Percentiles rank a stretch among this genome's conserved stretches.
Evolutionary conservation across 495 filamentous ascomycete genomes (phyloP).

Genomic region (Penicillium waksmanii): DNA sequence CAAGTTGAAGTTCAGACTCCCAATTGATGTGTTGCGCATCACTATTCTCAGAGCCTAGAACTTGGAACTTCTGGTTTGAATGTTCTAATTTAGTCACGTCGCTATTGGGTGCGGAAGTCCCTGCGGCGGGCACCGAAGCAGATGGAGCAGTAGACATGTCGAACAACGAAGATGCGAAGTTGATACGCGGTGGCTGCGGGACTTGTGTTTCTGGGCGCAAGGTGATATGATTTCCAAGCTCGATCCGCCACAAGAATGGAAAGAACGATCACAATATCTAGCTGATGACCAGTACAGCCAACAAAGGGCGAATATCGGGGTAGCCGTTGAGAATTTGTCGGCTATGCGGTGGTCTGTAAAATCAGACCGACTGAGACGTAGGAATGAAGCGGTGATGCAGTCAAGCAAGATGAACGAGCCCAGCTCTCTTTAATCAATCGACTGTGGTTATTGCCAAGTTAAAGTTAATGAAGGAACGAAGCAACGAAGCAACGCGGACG

Average conservation of each 20-base stretch:
- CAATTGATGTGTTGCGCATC: constrained; percentile 19
- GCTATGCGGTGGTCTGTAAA: background rate
- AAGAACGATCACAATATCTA: no score
- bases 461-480: background rate
- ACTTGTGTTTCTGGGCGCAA: background rate
- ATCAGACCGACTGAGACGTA: background rate
- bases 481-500: constrained; percentile 2
- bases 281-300: background rate
- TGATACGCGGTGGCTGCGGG: background rate
- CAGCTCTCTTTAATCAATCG: constrained; percentile 2
- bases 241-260: no score
- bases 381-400: background rate
- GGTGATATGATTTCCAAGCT: background rate
- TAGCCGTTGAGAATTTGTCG: no score
- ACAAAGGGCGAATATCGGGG: background rate
- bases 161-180: background rate
- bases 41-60: background rate
- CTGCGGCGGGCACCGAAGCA: background rate
- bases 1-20: constrained; percentile 45
- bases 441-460: background rate
- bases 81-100: constrained; percentile 2
- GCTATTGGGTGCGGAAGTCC: background rate
- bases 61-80: background rate
- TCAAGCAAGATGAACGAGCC: background rate
- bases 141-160: background rate